Conservation (phyloP, 768 basidiomycete genomes). For the Trametes coccinea region DNA sequence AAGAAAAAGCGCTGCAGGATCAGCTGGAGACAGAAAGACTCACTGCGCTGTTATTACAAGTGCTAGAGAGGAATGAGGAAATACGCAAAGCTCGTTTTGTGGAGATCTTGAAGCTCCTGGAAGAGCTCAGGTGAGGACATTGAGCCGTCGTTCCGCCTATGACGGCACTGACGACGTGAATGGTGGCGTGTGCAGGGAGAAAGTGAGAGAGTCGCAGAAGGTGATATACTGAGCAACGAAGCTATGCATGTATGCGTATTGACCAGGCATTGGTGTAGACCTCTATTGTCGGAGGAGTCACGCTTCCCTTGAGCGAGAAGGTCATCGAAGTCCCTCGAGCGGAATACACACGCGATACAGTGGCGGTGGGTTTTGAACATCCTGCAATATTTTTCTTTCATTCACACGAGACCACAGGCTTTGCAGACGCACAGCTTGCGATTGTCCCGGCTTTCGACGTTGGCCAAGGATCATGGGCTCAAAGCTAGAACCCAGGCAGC, state of each 20-base stretch:
- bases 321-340: neutral
- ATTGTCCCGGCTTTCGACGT: neutral
- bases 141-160: neutral
- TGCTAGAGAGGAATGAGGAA: constrained; percentile 20
- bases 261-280: neutral
- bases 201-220: neutral
- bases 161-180: too few species aligned
- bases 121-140: constrained; percentile 5
- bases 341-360: constrained; percentile 15
- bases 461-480: neutral
- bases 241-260: too few species aligned
- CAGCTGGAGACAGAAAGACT: constrained; percentile 6
- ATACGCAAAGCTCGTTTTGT: constrained; percentile 12
- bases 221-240: neutral
- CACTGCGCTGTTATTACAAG: neutral
- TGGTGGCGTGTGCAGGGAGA: neutral
- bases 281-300: neutral
- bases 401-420: neutral
- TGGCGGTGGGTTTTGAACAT: constrained; percentile 10
- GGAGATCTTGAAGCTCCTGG: neutral
- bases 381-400: too few species aligned
- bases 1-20: constrained; percentile 1
- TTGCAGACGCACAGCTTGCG: constrained; percentile 17
- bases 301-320: neutral
- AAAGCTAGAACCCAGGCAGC: neutral